phyloP scores from a whole-genome alignment of 441 rosid species.

The Cnidoscolus chayamansa region DNA sequence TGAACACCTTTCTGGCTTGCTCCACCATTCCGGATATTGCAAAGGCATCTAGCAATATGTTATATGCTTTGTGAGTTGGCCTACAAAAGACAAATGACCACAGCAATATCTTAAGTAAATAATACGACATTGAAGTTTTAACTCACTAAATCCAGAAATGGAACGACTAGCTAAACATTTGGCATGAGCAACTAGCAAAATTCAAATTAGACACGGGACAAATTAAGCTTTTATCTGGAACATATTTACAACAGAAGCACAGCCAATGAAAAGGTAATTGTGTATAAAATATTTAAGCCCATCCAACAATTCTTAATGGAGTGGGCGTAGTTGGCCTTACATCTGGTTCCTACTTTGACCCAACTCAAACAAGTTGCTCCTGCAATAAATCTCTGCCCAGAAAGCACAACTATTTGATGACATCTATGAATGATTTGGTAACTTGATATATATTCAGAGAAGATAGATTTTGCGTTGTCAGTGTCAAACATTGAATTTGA shows the following conservation, averaged over 20 bases:
- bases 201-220: constrained; percentile 10
- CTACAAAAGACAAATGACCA: constrained; percentile 37
- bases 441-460: constrained; percentile 5
- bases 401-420: background rate
- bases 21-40: constrained; percentile 96
- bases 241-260: background rate
- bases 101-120: constrained; percentile 11
- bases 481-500: background rate
- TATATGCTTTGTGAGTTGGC: constrained; percentile 89
- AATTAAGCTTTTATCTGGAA: background rate
- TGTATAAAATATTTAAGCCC: background rate
- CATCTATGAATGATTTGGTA: background rate
- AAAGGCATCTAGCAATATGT: constrained; percentile 90
- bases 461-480: background rate
- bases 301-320: background rate
- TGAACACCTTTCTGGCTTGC: constrained; percentile 80
- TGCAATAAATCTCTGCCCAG: background rate
- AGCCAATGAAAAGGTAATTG: background rate
- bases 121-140: background rate
- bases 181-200: constrained; percentile 4
- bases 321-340: background rate
- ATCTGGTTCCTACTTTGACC: constrained; percentile 3
- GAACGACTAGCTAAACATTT: background rate
- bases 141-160: background rate
- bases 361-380: constrained; percentile 1